Base-by-base conservation (phyloP, 345 rosid species). In the Psidium guajava region DNA sequence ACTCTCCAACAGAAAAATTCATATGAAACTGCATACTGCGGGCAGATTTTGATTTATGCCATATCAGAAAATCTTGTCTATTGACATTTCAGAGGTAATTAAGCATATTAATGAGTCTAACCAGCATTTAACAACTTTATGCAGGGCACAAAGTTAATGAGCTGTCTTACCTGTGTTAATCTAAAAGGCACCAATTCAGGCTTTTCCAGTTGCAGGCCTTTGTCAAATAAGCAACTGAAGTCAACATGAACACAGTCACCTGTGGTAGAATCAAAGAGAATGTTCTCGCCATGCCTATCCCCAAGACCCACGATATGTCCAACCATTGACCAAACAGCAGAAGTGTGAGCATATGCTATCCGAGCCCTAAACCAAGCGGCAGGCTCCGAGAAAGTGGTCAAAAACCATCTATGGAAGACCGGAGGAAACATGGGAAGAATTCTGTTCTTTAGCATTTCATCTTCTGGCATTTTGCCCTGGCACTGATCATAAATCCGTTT, bases 351-450 rank as follows among this genome's bases (percentile, higher is more conserved):
- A 91, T 93, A 97, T 86, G 98, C 96, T 86, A 95, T 92, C 64
- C 98, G 96, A 81, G 98, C 96, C 91, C 99, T 92, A 90, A 95
- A 97, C 99, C 99, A 97, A 85, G 99, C 99, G 88, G 98, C 98
- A 25, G 99, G 98, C 92, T 97, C 99, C 51, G 99, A 95, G 91
- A 97, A 97, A 42, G 96, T 97, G 85, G 94, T 92, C 91, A 97
- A 86, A 89, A 95, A 97, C 99, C 99, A 97, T 87, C 90, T 95
- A 89, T 95, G 98, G 92, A 95, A 97, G 86, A 97, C 92, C 20
- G 99, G 99, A 82, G 98, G 98, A 87, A 97, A 97, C 96, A 95
- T 92, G 9, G 98, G 98, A 87, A 97, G 98, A 87, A 95, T 94
- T 89, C 94, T 97, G 87, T 89, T 89, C 94, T 95, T 95, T 87